Evolutionary conservation across 768 basidiomycete genomes (phyloP), one percentile per base, ranked within the genome.

Genomic region (Leucogyrophana mollusca): DNA sequence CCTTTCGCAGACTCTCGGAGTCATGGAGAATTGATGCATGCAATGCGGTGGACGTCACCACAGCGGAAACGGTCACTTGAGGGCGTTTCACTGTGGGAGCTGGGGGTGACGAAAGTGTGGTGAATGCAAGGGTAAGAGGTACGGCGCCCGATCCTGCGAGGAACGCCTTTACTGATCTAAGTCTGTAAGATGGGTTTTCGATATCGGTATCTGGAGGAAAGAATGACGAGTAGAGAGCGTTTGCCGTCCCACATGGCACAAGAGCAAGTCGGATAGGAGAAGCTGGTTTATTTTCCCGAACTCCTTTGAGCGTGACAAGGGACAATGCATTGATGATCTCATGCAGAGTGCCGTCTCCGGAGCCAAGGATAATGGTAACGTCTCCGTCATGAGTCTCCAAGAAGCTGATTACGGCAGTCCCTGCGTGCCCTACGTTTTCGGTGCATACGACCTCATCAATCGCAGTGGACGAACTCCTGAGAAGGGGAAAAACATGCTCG

Each of bases 281-380:
- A 36, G 47, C 33, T 17, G 47, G 48, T 3, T 46, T 40, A 13
- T 46, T 52, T 4, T 53, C 40, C 39, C 53, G 54, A 14, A 49
- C 52, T 16, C 56, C 61, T 17, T 54, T 59, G 33, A 58, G 41
- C 14, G 52, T 27, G 14, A 56, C 53, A 18, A 59, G 57, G 30
- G 71, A 64, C 25, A 90, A 59, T 9, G 73, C 73, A 51, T 86
- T 87, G 59, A 94, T 73, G 51, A 95, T 79, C 56, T 98, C 94
- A 62, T 95, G 90, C 32, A 93, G 71, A 1, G 94, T 96, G 14
- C 94, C 94, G 64, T 98, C 94, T 7, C 94, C 94, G 4, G 94
- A 92, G 13, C 77, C 79, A 20, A 93, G 70, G 41, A 88, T 59
- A 38, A 88, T 59, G 1, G 74, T 75, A 42, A 78, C 48, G 38